Evolutionary conservation across 768 basidiomycete genomes (phyloP).

Genomic region (Boletus sp.): DNA sequence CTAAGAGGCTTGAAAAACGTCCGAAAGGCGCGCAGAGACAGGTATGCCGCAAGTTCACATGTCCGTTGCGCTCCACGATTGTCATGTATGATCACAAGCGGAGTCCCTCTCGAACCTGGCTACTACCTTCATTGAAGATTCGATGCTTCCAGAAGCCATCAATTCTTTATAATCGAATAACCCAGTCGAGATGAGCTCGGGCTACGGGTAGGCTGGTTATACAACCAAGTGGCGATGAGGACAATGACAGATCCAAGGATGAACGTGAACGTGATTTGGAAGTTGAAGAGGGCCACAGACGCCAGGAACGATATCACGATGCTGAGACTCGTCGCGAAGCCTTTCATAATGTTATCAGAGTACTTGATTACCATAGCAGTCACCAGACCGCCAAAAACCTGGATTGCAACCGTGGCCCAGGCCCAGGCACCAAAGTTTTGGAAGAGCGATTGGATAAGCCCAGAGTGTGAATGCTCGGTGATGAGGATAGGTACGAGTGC

Average conservation of each 20-base stretch:
- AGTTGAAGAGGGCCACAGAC: conserved; percentile 86
- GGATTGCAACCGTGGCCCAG: conserved; percentile 83
- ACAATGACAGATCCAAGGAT: conserved; percentile 81
- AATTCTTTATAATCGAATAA: conserved; percentile 28
- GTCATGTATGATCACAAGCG: conserved; percentile 3
- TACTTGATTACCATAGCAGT: conserved; percentile 96
- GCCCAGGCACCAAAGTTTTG: conserved; percentile 88
- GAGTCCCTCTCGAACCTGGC: background rate
- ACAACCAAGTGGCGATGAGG: conserved; percentile 86
- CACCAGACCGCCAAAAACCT: conserved; percentile 88
- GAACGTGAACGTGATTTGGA: conserved; percentile 83
- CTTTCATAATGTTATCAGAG: conserved; percentile 87
- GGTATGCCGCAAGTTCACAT: conserved; percentile 19
- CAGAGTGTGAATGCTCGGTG: conserved; percentile 38
- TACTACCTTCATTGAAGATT: background rate
- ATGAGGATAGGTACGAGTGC: conserved; percentile 77
- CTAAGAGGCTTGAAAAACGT: conserved; percentile 22
- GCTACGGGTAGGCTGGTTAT: conserved; percentile 62
- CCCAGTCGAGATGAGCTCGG: conserved; percentile 29
- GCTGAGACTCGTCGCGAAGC: conserved; percentile 91
- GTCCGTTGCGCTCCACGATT: background rate
- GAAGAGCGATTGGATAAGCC: conserved; percentile 57
- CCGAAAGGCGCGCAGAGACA: conserved; percentile 19
- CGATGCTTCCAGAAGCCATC: conserved; percentile 5
- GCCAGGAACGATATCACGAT: conserved; percentile 95